Evolutionary conservation across 352 stramenopile species (phyloP), one percentile per base, ranked within the genome.

Genomic region (Phytopythium vexans): DNA sequence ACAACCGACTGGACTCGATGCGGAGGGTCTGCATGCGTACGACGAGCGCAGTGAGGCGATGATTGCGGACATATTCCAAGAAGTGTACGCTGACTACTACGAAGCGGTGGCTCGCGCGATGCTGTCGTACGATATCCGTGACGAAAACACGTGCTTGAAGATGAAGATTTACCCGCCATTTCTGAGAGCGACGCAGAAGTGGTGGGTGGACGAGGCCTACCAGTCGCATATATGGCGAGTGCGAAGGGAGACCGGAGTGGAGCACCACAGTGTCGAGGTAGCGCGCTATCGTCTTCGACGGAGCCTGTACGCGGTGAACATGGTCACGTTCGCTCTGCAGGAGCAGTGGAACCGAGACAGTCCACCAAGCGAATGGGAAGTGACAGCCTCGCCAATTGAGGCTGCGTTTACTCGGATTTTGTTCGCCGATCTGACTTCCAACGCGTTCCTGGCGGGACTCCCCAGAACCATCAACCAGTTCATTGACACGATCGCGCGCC

Each of bases 91-190:
- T 0, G 76, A 90, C 37, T 96, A 96, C 65, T 87, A 84, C 47
- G 72, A 86, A 54, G 89, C 72, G 0, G 62, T 87, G 12, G 90
- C 82, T 0, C 80, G 83, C 10, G 74, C 81, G 21, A 94, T 97
- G 74, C 68, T 98, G 6, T 66, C 91, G 32, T 98, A 97, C 52
- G 84, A 94, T 51, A 60, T 98, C 3, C 60, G 93, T 8, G 87
- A 97, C 54, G 74, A 79, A 1, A 77, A 67, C 9, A 63, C 64
- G 43, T 88, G 79, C 34, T 56, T 80, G 55, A 69, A 73, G 31
- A 76, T 97, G 57, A 85, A 86, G 44, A 95, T 98, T 50, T 88
- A 96, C 39, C 72, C 69, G 10, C 70, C 74, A 21, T 93, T 93
- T 50, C 56, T 97, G 41, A 63, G 74, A 32, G 86, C 86, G 0